Conservation (phyloP, 2,329 filamentous ascomycete genomes). For the Teratosphaeria epicoccoides region DNA sequence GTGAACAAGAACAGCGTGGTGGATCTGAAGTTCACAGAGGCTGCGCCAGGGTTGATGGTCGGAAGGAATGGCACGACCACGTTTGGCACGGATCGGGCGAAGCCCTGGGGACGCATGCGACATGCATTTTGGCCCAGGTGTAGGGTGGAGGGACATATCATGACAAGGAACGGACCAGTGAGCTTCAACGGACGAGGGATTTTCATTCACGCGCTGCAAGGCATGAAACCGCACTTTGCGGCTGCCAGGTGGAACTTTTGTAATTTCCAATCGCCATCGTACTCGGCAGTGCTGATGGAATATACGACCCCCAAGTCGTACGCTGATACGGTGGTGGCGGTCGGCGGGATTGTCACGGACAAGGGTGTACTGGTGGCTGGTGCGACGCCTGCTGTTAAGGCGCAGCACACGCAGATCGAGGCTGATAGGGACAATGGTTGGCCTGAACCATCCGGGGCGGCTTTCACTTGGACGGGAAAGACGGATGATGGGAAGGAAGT, state of each 20-base stretch:
- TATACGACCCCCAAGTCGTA: conserved; percentile 91
- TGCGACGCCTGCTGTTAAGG: conserved; percentile 49
- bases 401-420: conserved; percentile 57
- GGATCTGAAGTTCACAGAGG: conserved; percentile 69
- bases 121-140: conserved; percentile 94
- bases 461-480: conserved; percentile 68
- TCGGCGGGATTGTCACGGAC: conserved; percentile 73
- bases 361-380: conserved; percentile 69
- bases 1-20: conserved; percentile 71
- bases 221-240: conserved; percentile 98
- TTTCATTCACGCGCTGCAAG: conserved; percentile 79
- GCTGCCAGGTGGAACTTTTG: conserved; percentile 86
- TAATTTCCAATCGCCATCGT: conserved; percentile 77
- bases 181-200: conserved; percentile 72
- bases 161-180: conserved; percentile 63
- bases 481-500: conserved; percentile 65
- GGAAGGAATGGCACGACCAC: conserved; percentile 75
- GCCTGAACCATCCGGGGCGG: conserved; percentile 71
- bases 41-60: conserved; percentile 69
- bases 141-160: conserved; percentile 68
- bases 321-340: conserved; percentile 69
- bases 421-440: conserved; percentile 72
- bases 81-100: conserved; percentile 73
- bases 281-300: conserved; percentile 90
- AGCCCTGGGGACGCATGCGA: conserved; percentile 87